Evolutionary conservation across 495 filamentous ascomycete genomes (phyloP).

Genomic region (Penicillium nucicola): DNA sequence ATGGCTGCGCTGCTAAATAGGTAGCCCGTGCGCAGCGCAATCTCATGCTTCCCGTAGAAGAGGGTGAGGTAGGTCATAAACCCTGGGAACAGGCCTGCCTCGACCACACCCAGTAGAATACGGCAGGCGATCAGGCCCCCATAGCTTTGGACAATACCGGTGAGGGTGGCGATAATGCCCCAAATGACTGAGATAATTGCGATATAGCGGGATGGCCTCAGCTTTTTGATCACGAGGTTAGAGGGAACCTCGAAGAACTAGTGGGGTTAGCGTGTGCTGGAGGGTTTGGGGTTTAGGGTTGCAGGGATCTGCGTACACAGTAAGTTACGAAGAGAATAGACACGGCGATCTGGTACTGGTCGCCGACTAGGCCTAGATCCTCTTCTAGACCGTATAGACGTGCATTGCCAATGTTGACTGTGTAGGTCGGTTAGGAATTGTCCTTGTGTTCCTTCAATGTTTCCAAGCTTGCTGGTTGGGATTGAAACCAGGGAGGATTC

Average conservation of each 20-base stretch:
- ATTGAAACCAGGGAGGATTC: constrained; percentile 13
- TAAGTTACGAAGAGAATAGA: constrained; percentile 74
- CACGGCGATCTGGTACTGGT: constrained; percentile 68
- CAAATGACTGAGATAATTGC: constrained; percentile 59
- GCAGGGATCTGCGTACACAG: constrained; percentile 34
- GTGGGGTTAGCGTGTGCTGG: background rate
- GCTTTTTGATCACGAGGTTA: constrained; percentile 77
- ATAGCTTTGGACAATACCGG: constrained; percentile 61
- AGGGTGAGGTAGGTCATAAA: constrained; percentile 68
- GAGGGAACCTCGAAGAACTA: constrained; percentile 45
- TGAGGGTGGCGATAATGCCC: constrained; percentile 69
- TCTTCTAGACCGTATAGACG: constrained; percentile 65
- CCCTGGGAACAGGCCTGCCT: constrained; percentile 54
- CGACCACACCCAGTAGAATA: constrained; percentile 52
- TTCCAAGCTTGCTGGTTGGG: background rate
- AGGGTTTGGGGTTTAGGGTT: background rate
- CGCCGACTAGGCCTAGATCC: constrained; percentile 58
- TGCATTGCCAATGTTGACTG: constrained; percentile 77
- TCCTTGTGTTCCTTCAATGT: background rate
- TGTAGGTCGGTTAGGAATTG: constrained; percentile 16
- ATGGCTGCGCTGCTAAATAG: constrained; percentile 75
- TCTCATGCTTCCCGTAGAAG: constrained; percentile 71
- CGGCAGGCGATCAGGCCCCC: constrained; percentile 53
- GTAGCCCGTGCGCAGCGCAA: constrained; percentile 71
- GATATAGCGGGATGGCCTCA: constrained; percentile 73